A percentile compares a stretch with the other conserved stretches of the same genome.
phyloP scores from a whole-genome alignment of 176 grass and related monocot genomes.

The Sorghum bicolor region Sorghum_bicolor_NCBIv3 NC_012875.2:53700001-53700500 shows the following conservation, averaged over 20 bases:
- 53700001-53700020: neutral
- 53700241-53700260: slow-evolving; percentile 22
- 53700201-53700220: neutral
- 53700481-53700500: too few relatives aligned
- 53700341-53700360: slow-evolving; percentile 30
- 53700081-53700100: slow-evolving; percentile 55
- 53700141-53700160: slow-evolving; percentile 61
- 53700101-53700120: slow-evolving; percentile 68
- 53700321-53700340: slow-evolving; percentile 56
- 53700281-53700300: neutral
- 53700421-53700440: neutral
- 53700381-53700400: slow-evolving; percentile 5
- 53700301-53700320: slow-evolving; percentile 35
- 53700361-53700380: slow-evolving; percentile 3
- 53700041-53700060: slow-evolving; percentile 7
- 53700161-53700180: slow-evolving; percentile 75
- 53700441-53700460: neutral
- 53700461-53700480: neutral
- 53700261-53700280: slow-evolving; percentile 25
- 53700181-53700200: slow-evolving; percentile 60
- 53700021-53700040: neutral
- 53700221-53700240: neutral
- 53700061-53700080: slow-evolving; percentile 68
- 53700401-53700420: slow-evolving; percentile 21
- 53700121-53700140: slow-evolving; percentile 46